A percentile compares a stretch with the other conserved stretches of the same genome.
These are phyloP conservation scores for Lactifluus hygrophoroides DNA, from an alignment of 768 basidiomycete species.

Conservation along the genomic window DNA sequence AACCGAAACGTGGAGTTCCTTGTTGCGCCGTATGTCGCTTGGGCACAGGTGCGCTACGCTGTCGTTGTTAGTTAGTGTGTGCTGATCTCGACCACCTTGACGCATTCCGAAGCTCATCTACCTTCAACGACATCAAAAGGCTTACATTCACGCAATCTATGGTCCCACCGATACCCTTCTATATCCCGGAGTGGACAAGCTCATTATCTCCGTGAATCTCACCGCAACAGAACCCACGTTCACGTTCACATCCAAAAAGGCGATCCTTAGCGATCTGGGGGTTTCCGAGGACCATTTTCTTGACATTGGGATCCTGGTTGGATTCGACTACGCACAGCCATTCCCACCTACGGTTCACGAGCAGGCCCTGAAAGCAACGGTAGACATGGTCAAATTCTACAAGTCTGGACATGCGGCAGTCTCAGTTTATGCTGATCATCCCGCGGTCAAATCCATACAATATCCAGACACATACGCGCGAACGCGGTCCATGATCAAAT, in stretches of 20 bases:
- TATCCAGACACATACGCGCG: slow-evolving; percentile 86
- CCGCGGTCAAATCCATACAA: slow-evolving; percentile 66
- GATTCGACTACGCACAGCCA: slow-evolving; percentile 71
- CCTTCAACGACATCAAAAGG: slow-evolving; percentile 85
- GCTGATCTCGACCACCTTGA: not conserved
- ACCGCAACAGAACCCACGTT: slow-evolving; percentile 59
- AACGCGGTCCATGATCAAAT: slow-evolving; percentile 87
- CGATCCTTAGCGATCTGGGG: slow-evolving; percentile 54
- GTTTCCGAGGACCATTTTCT: slow-evolving; percentile 88
- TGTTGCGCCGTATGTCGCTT: slow-evolving; percentile 90
- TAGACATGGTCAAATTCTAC: slow-evolving; percentile 90
- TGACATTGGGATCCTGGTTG: slow-evolving; percentile 86
- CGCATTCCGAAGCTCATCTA: slow-evolving; percentile 67
- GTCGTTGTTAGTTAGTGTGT: not conserved
- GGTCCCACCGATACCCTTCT: slow-evolving; percentile 86
- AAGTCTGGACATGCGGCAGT: slow-evolving; percentile 83
- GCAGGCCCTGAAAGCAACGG: slow-evolving; percentile 71
- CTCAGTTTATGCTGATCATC: slow-evolving; percentile 68
- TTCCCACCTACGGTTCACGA: slow-evolving; percentile 81
- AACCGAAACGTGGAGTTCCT: slow-evolving; percentile 94
- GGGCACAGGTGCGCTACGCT: slow-evolving; percentile 74
- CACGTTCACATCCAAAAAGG: slow-evolving; percentile 75
- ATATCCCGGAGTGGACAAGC: slow-evolving; percentile 79
- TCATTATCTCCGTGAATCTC: slow-evolving; percentile 86
- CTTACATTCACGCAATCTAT: slow-evolving; percentile 91